A percentile compares a stretch with the other conserved stretches of the same genome.
phyloP scores from a whole-genome alignment of 371 early-diverging fungal species.

The Phascolomyces articulosus region DNA sequence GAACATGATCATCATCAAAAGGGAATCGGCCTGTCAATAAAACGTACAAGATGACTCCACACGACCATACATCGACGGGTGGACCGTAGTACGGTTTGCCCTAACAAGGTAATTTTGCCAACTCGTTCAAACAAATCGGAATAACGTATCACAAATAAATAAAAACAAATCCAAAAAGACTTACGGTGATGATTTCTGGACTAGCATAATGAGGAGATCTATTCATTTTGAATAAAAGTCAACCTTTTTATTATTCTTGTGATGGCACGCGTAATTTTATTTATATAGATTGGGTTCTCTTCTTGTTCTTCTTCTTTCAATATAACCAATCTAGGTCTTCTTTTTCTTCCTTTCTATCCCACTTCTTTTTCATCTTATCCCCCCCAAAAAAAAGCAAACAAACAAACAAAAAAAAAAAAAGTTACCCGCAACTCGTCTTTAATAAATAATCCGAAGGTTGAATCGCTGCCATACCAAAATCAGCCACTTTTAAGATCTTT shows the following conservation, averaged over 20 bases:
- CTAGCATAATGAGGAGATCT: slow-evolving; percentile 89
- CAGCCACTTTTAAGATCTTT: slow-evolving; percentile 78
- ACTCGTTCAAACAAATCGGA: slow-evolving; percentile 77
- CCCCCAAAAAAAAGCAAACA: not conserved
- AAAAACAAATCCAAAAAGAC: not conserved
- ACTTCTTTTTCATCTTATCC: not conserved
- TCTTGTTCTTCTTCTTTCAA: too few species aligned
- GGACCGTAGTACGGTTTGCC: slow-evolving; percentile 75
- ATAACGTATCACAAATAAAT: slow-evolving; percentile 60
- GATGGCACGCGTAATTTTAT: too few species aligned
- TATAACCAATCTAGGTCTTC: not conserved
- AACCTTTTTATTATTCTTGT: too few species aligned
- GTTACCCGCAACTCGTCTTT: slow-evolving; percentile 77
- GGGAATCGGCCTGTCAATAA: slow-evolving; percentile 77
- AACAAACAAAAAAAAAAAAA: too few species aligned
- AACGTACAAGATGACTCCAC: slow-evolving; percentile 76
- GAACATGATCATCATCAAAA: slow-evolving; percentile 76
- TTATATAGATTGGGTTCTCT: too few species aligned
- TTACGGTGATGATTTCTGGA: slow-evolving; percentile 84
- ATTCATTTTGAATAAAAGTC: slow-evolving; percentile 1
- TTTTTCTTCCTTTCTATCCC: not conserved
- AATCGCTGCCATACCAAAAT: slow-evolving; percentile 84
- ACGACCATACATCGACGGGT: slow-evolving; percentile 76
- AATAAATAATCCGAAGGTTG: slow-evolving; percentile 66
- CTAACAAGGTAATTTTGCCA: slow-evolving; percentile 79